Base-by-base conservation (phyloP, 2,329 filamentous ascomycete species). In the Botrytis paeoniae region DNA sequence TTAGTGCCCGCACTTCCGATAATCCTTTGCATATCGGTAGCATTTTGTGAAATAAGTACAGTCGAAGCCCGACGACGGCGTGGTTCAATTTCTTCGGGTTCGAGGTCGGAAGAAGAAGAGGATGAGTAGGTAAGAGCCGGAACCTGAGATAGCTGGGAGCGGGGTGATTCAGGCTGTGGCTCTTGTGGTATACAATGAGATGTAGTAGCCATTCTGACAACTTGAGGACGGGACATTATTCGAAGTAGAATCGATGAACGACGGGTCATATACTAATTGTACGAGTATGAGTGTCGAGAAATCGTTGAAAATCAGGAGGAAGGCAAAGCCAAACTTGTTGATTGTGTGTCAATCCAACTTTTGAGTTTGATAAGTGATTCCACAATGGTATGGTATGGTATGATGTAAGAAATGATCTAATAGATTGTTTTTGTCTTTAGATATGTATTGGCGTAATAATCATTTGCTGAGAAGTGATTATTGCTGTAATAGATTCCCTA, bases 21-120 rank as follows among this genome's bases (percentile, higher is more conserved):
- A 74, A 91, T 88, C 77, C 88, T 85, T 78, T 88, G 87, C 59
- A 91, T 86, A 75, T 91, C 89, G 66, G 85, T 86, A 43, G 87
- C 87, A 80, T 85, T 91, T 81, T 90, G 88, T 61, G 89, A 87
- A 77, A 91, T 90, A 62, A 93, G 85, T 22, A 87, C 87, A 12
- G 91, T 93, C 6, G 91, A 93, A 72, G 91, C 92, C 70, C 91
- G 90, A 70, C 91, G 87, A 43, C 83, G 85, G 63, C 87, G 87
- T 64, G 81, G 81, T 75, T 83, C 82, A 22, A 71, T 71, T 35
- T 84, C 84, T 75, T 84, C 82, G 66, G 82, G 82, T 72, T 82
- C 78, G 75, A 85, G 84, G 74, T 84, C 83, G 59, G 86, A 85
- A 73, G 88, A 88, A 76, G 90, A 88, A 39, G 89, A 86, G 75